These are phyloP conservation scores for Paecilomyces variotii DNA, from an alignment of 2,329 filamentous ascomycete species.

Conservation along the genomic window DNA sequence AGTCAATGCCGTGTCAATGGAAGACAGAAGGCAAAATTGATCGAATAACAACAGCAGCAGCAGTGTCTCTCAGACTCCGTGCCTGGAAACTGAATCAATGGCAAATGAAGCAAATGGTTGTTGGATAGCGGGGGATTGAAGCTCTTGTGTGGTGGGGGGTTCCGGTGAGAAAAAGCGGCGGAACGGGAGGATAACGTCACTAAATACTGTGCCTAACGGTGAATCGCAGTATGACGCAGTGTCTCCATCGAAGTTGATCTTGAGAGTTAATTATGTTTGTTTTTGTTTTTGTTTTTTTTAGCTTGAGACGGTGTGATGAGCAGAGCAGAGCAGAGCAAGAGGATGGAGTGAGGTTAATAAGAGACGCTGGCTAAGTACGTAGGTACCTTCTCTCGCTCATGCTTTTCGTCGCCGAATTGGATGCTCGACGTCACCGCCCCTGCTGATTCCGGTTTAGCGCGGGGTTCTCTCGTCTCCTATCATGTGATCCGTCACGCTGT, in stretches of 20 bases:
- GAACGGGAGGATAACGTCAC: neutral
- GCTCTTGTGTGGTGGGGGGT: constrained; percentile 14
- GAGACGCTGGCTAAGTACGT: neutral
- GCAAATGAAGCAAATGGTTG: constrained; percentile 2
- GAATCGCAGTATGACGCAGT: neutral
- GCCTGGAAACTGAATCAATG: neutral
- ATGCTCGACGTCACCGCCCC: neutral
- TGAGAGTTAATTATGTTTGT: too few species aligned
- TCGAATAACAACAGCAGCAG: neutral
- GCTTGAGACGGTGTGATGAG: neutral
- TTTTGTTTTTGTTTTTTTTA: too few species aligned
- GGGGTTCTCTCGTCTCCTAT: neutral
- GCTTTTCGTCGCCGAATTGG: neutral
- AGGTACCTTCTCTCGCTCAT: neutral
- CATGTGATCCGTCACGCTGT: neutral
- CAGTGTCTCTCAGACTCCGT: neutral
- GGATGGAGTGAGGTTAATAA: neutral
- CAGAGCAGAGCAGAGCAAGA: neutral
- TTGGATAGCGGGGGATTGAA: constrained; percentile 4
- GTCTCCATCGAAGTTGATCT: neutral
- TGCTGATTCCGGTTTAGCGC: neutral
- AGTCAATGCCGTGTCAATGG: neutral
- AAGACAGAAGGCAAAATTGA: neutral
- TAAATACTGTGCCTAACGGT: neutral
- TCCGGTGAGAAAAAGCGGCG: constrained; percentile 33